These are phyloP conservation scores for Backusella australiensis DNA, from an alignment of 192 early-diverging fungal genomes.

Conservation along the genomic window DNA sequence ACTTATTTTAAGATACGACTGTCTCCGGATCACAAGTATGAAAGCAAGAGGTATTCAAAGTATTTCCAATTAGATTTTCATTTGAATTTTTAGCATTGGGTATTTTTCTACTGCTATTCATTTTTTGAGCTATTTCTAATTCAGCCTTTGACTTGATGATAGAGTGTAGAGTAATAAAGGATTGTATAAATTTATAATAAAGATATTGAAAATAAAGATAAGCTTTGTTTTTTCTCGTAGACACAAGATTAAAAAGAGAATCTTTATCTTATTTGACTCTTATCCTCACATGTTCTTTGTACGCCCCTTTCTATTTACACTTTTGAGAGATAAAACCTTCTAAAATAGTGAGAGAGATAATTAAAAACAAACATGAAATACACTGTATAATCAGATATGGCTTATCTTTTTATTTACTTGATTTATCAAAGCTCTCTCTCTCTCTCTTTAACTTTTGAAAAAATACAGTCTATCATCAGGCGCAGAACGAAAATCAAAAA, in stretches of 20 bases:
- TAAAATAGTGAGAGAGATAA: not conserved
- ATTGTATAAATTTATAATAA: not conserved
- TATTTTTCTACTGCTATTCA: not conserved
- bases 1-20: slow-evolving; percentile 4
- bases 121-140: not conserved
- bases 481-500: not conserved
- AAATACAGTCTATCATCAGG: not conserved
- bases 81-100: not conserved
- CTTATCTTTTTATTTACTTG: not conserved
- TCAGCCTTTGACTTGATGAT: not conserved
- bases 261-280: slow-evolving; percentile 7
- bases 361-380: not conserved
- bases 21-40: not conserved
- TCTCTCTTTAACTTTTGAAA: not conserved
- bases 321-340: not conserved
- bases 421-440: not conserved
- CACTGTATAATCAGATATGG: slow-evolving; percentile 1
- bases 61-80: not conserved
- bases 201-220: not conserved
- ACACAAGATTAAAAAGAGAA: not conserved
- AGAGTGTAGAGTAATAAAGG: not conserved
- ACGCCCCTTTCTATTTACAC: not conserved
- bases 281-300: slow-evolving; percentile 8
- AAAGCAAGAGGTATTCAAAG: not conserved
- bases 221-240: not conserved